Conservation (phyloP, 2,329 filamentous ascomycete genomes). For the Aspergillus versicolor region DNA sequence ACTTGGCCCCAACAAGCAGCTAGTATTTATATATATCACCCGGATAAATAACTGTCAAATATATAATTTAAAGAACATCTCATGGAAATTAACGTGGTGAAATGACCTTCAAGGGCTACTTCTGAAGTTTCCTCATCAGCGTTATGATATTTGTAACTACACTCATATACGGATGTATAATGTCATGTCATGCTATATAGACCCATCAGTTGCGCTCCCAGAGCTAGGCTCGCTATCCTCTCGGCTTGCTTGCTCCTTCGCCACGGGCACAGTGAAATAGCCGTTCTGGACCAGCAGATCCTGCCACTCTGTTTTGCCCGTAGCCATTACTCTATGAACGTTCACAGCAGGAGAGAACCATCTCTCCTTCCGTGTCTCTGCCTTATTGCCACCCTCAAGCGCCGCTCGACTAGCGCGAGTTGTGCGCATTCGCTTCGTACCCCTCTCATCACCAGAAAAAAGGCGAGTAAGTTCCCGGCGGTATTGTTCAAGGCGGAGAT, state of each 20-base stretch:
- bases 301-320: conserved; percentile 52
- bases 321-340: conserved; percentile 62
- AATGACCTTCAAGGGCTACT: too few species aligned
- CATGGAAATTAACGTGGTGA: too few species aligned
- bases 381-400: conserved; percentile 70
- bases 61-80: too few species aligned
- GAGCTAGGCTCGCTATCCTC: conserved; percentile 17
- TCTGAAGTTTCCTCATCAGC: background rate
- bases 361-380: conserved; percentile 65
- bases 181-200: conserved; percentile 8
- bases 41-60: too few species aligned
- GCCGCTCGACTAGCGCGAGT: conserved; percentile 75
- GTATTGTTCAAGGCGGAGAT: conserved; percentile 68
- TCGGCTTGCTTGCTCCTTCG: conserved; percentile 13
- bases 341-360: conserved; percentile 69
- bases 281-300: conserved; percentile 33
- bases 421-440: conserved; percentile 62
- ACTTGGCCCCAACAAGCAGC: too few species aligned
- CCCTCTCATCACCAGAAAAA: conserved; percentile 56
- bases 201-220: conserved; percentile 19
- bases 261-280: conserved; percentile 29
- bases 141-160: background rate
- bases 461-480: conserved; percentile 63
- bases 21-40: too few species aligned
- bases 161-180: background rate